Evolutionary conservation across 768 basidiomycete genomes (phyloP).

Genomic region (Pleurotus sapidus): DNA sequence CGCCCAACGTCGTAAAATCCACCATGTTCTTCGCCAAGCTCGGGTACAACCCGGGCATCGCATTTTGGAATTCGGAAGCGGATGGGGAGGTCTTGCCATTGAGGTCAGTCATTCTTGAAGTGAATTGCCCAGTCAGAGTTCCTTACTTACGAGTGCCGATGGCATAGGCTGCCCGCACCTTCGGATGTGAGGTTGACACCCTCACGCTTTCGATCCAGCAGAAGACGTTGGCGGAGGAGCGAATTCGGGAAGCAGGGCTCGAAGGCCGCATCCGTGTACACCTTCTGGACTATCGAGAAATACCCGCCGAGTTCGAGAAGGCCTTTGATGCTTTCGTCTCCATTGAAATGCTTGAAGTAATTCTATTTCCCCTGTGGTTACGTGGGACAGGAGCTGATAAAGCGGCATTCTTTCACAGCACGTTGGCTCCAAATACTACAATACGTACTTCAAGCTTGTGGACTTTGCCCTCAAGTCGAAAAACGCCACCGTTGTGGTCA

Average conservation of each 20-base stretch:
- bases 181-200: slow-evolving; percentile 85
- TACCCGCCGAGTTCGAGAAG: slow-evolving; percentile 78
- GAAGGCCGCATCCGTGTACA: slow-evolving; percentile 76
- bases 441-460: slow-evolving; percentile 71
- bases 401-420: slow-evolving; percentile 30
- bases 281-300: slow-evolving; percentile 87
- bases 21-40: slow-evolving; percentile 74
- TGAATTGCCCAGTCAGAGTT: too few relatives aligned
- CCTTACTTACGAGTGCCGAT: too few relatives aligned
- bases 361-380: slow-evolving; percentile 37
- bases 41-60: slow-evolving; percentile 77
- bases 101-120: slow-evolving; percentile 46
- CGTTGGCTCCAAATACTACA: slow-evolving; percentile 56
- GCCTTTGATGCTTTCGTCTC: slow-evolving; percentile 78
- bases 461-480: slow-evolving; percentile 72
- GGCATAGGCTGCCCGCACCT: slow-evolving; percentile 59
- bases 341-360: slow-evolving; percentile 79
- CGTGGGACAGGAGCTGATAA: slow-evolving; percentile 28
- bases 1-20: slow-evolving; percentile 83
- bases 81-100: slow-evolving; percentile 93
- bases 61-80: slow-evolving; percentile 86
- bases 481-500: slow-evolving; percentile 67
- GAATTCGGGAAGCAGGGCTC: slow-evolving; percentile 70
- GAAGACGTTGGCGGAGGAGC: slow-evolving; percentile 82
- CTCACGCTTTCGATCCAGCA: slow-evolving; percentile 87